Conservation (phyloP, 768 basidiomycete species). For the Ephemerocybe angulata region DNA sequence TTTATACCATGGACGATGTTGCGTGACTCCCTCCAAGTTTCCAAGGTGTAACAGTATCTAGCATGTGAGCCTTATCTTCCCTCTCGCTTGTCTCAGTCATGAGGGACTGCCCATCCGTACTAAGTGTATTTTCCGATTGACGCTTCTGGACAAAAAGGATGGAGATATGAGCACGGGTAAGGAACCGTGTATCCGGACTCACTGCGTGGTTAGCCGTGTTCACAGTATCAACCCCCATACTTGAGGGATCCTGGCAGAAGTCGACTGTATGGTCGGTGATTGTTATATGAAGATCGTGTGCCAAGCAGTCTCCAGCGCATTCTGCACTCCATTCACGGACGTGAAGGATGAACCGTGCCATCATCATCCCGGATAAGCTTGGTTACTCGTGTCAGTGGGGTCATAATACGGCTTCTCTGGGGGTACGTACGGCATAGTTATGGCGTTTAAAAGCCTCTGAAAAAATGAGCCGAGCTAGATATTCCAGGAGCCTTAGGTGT, state of each 20-base stretch:
- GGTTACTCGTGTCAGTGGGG: background rate
- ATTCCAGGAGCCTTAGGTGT: background rate
- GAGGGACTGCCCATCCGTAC: too few relatives aligned
- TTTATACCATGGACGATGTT: background rate
- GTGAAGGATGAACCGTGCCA: conserved; percentile 8
- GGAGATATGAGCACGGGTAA: too few relatives aligned
- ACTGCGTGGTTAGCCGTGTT: too few relatives aligned
- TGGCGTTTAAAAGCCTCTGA: conserved; percentile 4
- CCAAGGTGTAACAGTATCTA: background rate
- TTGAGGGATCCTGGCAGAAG: background rate
- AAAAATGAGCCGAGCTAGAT: conserved; percentile 3
- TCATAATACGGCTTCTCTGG: background rate
- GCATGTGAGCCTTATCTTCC: background rate
- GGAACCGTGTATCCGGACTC: too few relatives aligned
- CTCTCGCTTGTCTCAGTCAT: background rate
- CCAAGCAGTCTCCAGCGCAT: background rate
- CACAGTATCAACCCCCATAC: too few relatives aligned
- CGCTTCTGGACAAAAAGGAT: too few relatives aligned
- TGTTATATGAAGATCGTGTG: background rate
- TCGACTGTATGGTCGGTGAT: background rate
- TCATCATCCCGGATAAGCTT: conserved; percentile 8
- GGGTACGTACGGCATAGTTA: conserved; percentile 1
- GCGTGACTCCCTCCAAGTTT: background rate
- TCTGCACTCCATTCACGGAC: conserved; percentile 7
- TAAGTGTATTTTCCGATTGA: too few relatives aligned